A percentile compares a stretch with the other conserved stretches of the same genome.
These are phyloP conservation scores for Darksidea phi DNA, from an alignment of 495 filamentous ascomycete genomes.

Conservation along the genomic window DNA sequence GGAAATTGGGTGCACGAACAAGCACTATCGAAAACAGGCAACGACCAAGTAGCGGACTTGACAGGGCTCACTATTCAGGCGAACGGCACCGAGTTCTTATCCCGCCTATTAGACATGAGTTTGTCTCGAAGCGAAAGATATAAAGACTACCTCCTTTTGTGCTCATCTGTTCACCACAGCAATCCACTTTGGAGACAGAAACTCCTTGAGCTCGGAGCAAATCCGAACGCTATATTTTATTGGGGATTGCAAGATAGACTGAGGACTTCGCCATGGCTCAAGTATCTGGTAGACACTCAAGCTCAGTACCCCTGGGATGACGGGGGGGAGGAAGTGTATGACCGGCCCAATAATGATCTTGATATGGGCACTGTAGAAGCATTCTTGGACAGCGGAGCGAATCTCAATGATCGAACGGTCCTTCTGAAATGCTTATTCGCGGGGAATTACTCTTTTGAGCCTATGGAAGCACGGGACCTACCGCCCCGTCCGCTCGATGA, in stretches of 20 bases:
- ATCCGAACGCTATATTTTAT: slow-evolving; percentile 1
- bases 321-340: neutral
- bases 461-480: neutral
- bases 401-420: neutral
- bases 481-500: neutral
- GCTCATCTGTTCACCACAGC: neutral
- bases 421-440: neutral
- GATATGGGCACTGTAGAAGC: neutral
- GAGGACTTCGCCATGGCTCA: neutral
- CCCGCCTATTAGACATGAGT: neutral
- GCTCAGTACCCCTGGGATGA: neutral
- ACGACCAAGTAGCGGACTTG: neutral
- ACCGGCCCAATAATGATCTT: neutral
- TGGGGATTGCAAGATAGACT: neutral
- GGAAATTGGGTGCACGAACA: neutral
- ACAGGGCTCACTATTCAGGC: neutral
- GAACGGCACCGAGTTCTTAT: neutral
- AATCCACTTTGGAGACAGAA: neutral
- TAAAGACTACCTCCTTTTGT: neutral
- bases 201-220: neutral
- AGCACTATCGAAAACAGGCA: neutral
- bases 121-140: neutral
- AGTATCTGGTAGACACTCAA: neutral
- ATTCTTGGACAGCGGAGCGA: neutral
- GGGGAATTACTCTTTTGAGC: neutral